Evolutionary conservation across 2,329 filamentous ascomycete genomes (phyloP).

Genomic region (Fonsecaea pugnacius): DNA sequence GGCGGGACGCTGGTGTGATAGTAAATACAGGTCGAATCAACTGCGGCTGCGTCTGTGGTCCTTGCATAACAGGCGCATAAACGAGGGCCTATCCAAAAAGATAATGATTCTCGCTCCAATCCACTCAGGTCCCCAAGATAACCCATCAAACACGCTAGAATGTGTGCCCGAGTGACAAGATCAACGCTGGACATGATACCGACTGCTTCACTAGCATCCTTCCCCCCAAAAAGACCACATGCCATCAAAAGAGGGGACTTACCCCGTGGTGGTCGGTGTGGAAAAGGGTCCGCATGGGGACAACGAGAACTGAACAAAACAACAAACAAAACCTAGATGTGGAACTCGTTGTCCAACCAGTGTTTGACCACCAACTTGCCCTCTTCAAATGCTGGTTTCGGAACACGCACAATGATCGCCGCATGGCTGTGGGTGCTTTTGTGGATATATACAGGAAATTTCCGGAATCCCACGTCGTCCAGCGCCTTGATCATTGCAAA

Average conservation of each 20-base stretch:
- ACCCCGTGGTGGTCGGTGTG: not conserved
- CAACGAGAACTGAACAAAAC: not conserved
- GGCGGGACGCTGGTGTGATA: not conserved
- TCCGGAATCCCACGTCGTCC: constrained; percentile 65
- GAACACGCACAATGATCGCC: constrained; percentile 79
- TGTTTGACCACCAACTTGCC: constrained; percentile 78
- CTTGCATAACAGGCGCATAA: not conserved
- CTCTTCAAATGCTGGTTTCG: constrained; percentile 72
- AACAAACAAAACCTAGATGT: constrained; percentile 49
- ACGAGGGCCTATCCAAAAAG: not conserved
- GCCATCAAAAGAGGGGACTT: too few relatives aligned
- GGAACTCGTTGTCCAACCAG: constrained; percentile 78
- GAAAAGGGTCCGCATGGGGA: not conserved
- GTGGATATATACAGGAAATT: constrained; percentile 59
- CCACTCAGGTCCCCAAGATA: not conserved
- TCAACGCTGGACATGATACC: not conserved
- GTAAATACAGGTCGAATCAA: not conserved
- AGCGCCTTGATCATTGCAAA: constrained; percentile 82
- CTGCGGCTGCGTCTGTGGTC: not conserved
- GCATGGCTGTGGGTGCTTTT: constrained; percentile 82
- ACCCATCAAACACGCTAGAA: not conserved
- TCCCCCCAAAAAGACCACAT: too few relatives aligned
- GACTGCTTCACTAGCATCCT: not conserved
- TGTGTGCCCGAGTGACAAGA: not conserved
- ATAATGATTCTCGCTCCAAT: not conserved